Evolutionary conservation across 2,329 filamentous ascomycete species (phyloP), one percentile per base, ranked within the genome.

Genomic region (Xylariaceae sp.): DNA sequence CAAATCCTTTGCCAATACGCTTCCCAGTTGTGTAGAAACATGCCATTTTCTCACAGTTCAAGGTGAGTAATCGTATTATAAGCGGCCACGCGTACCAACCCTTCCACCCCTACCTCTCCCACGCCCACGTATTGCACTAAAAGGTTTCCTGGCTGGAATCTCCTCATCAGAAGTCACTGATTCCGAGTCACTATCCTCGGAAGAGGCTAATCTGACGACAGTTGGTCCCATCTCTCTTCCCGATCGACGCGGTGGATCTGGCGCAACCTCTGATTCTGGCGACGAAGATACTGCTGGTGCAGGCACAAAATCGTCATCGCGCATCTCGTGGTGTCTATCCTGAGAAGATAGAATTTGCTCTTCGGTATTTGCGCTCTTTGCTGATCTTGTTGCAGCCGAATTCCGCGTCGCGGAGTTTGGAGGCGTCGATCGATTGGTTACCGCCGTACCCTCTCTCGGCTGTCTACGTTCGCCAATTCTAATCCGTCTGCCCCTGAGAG

Each of bases 401-500:
- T 11, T 26, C 22, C 6, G 22, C 22, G 22, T 26, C 22, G 6
- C 22, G 11, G 22, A 11, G 11, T 6, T 26, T 6, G 22, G 6
- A 26, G 22, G 22, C 6, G 22, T 26, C 6, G 22, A 6, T 13
- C 34, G 39, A 17, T 42, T 42, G 18, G 4, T 29, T 35, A n/a
- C 15, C 28, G 42, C 42, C 3, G 42, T 37, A 15, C 15, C n/a
- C 4, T 28, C 37, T 22, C 44, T 38, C 31, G 40, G 42, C 19
- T 38, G 41, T 11, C 45, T 42, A 15, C 53, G 50, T 26, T 52
- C 46, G 17, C 64, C 62, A 34, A 79, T 78, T 58, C 69, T 76
- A 48, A 80, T 69, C 39, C 67, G 72, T 56, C 69, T 78, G 9
- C 76, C 76, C 38, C 63, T 67, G 2, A 76, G 61, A 26, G 69